Conservation (phyloP, 768 basidiomycete genomes). For the Lentinus tigrinus region DNA sequence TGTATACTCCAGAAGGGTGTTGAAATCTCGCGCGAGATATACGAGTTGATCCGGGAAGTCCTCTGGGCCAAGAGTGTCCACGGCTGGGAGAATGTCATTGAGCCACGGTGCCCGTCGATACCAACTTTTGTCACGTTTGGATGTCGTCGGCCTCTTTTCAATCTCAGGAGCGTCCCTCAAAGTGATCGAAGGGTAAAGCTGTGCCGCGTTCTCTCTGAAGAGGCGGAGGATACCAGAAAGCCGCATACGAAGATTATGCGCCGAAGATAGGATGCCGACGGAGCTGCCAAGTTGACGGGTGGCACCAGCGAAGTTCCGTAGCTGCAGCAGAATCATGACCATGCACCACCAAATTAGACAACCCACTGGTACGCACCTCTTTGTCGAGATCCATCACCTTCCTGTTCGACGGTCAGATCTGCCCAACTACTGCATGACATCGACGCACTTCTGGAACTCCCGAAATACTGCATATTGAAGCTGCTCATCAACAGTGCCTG, state of each 20-base stretch:
- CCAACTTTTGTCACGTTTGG: slow-evolving; percentile 32
- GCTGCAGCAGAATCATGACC: slow-evolving; percentile 34
- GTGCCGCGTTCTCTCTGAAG: slow-evolving; percentile 73
- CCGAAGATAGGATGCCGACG: slow-evolving; percentile 72
- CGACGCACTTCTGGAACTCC: slow-evolving; percentile 56
- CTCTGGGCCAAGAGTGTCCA: slow-evolving; percentile 60
- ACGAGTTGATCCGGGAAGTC: slow-evolving; percentile 66
- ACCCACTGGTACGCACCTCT: slow-evolving; percentile 45
- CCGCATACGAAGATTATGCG: slow-evolving; percentile 68
- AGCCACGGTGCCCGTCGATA: slow-evolving; percentile 39
- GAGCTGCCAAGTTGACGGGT: slow-evolving; percentile 76
- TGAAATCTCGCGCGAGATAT: slow-evolving; percentile 59
- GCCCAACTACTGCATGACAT: neutral
- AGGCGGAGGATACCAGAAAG: slow-evolving; percentile 67
- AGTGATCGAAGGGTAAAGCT: slow-evolving; percentile 63
- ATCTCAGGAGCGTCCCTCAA: too few relatives aligned
- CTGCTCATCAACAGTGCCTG: slow-evolving; percentile 69
- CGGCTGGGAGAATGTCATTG: slow-evolving; percentile 49
- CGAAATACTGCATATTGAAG: slow-evolving; percentile 62
- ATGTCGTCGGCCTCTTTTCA: slow-evolving; percentile 37
- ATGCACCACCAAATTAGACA: slow-evolving; percentile 5
- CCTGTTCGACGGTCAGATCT: slow-evolving; percentile 34
- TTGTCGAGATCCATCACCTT: slow-evolving; percentile 62
- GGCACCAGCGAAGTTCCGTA: slow-evolving; percentile 75
- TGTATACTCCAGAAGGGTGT: slow-evolving; percentile 64